These are phyloP conservation scores for Phytophthora ramorum DNA, from an alignment of 352 stramenopile species.

Conservation along the genomic window DNA sequence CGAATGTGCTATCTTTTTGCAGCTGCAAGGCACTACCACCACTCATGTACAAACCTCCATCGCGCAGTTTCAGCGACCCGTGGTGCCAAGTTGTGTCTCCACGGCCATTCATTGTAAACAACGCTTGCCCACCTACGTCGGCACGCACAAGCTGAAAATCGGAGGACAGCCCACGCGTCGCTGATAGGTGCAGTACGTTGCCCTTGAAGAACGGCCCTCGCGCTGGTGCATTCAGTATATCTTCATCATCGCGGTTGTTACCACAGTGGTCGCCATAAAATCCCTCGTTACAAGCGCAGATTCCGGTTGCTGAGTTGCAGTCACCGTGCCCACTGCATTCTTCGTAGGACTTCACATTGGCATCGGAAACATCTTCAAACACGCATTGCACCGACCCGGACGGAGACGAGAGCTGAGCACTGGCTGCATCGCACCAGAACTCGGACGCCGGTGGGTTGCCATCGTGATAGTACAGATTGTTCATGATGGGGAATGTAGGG, in stretches of 20 bases:
- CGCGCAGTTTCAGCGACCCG: constrained; percentile 29
- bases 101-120: constrained; percentile 76
- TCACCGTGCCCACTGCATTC: constrained; percentile 68
- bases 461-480: constrained; percentile 76
- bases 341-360: constrained; percentile 57
- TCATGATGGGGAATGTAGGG: constrained; percentile 78
- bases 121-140: constrained; percentile 45
- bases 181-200: constrained; percentile 66
- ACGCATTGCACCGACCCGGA: constrained; percentile 40
- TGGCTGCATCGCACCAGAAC: constrained; percentile 67
- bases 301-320: constrained; percentile 53
- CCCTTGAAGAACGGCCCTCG: constrained; percentile 72
- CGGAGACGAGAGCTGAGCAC: constrained; percentile 27
- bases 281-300: constrained; percentile 69
- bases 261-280: constrained; percentile 78
- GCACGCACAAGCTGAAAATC: constrained; percentile 81
- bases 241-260: constrained; percentile 69
- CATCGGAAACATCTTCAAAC: constrained; percentile 54
- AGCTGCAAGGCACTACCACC: constrained; percentile 43
- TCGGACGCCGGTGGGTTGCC: constrained; percentile 59
- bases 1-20: constrained; percentile 52
- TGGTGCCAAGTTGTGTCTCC: constrained; percentile 49
- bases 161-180: constrained; percentile 45
- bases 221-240: constrained; percentile 59
- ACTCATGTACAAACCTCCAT: constrained; percentile 33